Conservation (phyloP, 2,329 filamentous ascomycete species). For the Colletotrichum sp. region DNA sequence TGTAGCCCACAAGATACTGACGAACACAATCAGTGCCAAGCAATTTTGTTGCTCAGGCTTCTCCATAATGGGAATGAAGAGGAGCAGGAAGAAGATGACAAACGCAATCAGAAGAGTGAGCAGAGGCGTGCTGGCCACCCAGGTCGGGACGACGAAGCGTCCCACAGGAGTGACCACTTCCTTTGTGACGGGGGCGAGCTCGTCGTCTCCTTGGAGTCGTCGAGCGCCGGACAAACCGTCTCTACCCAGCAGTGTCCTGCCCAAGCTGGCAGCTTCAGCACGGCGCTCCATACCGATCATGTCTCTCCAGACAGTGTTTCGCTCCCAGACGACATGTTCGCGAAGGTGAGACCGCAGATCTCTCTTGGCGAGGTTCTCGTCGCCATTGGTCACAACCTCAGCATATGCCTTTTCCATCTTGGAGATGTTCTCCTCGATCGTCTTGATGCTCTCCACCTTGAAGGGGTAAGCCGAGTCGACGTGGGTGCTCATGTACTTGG, state of each 20-base stretch:
- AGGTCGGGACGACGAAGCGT: slow-evolving; percentile 75
- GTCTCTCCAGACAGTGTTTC: slow-evolving; percentile 98
- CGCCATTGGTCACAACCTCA: slow-evolving; percentile 80
- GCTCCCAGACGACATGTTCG: slow-evolving; percentile 98
- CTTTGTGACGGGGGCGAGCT: slow-evolving; percentile 64
- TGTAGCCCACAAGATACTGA: slow-evolving; percentile 94
- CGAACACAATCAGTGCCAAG: slow-evolving; percentile 89
- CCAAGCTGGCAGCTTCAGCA: slow-evolving; percentile 91
- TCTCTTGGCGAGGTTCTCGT: slow-evolving; percentile 76
- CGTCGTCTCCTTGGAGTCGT: slow-evolving; percentile 85
- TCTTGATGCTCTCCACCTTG: slow-evolving; percentile 70
- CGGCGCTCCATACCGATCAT: slow-evolving; percentile 98
- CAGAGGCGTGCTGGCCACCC: slow-evolving; percentile 85
- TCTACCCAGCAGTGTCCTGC: slow-evolving; percentile 80
- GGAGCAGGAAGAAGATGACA: slow-evolving; percentile 73
- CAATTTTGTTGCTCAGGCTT: slow-evolving; percentile 94
- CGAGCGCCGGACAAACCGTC: slow-evolving; percentile 71
- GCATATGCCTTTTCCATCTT: slow-evolving; percentile 83
- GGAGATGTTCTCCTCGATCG: slow-evolving; percentile 73
- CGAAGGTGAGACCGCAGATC: slow-evolving; percentile 89
- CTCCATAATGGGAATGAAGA: slow-evolving; percentile 82
- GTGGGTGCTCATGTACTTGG: slow-evolving; percentile 73
- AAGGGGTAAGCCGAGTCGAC: slow-evolving; percentile 87
- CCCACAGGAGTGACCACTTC: slow-evolving; percentile 83
- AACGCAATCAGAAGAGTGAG: slow-evolving; percentile 76